Base-by-base conservation (phyloP, 768 basidiomycete species). In the Heimioporus sp. region DNA sequence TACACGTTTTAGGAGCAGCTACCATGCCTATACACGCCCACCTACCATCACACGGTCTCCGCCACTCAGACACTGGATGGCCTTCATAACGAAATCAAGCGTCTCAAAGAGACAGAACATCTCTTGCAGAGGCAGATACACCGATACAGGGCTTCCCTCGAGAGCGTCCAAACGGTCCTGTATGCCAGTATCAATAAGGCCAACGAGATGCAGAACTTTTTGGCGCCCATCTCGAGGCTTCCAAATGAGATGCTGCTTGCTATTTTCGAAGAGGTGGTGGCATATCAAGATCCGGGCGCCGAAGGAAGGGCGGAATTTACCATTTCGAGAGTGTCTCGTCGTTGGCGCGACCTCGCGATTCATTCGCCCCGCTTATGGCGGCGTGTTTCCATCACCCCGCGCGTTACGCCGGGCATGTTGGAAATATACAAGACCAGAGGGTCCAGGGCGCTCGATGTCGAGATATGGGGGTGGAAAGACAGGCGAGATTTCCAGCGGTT, bases 321-420 rank as follows among this genome's bases (percentile, higher is more conserved):
- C 42, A 57, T 71, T 15, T 62, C 69, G 43, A 58, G 58, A 21
- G 70, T 71, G 11, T 69, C 65, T 20, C 70, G 60, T 37, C 59
- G 66, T 34, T 71, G 69, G 67, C 63, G 70, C 53, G 51, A 59
- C 31, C 54, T 69, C n/a, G 61, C 61, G 15, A 50, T 71, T 24
- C 56, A 69, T 44, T 64, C 65, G 19, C 59, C 69, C 6, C 63
- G 65, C 15, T 46, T 69, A 31, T 69, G 67, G 67, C 60, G 64
- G 20, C 58, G 58, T 39, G 58, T 69, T 39, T 65, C 50, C 51
- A 45, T 68, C 35, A 56, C 53, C 3, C 68, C 67, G 15, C 48
- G 56, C 15, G 38, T 59, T 19, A 47, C 56, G 4, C 60, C 56
- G 1, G 39, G 43, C 16, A 53, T 65, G 54, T 12, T 66, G 39